Percentiles rank a stretch among this genome's conserved stretches.
Evolutionary conservation across 2,329 filamentous ascomycete genomes (phyloP).

Genomic region (Pezicula radicicola): DNA sequence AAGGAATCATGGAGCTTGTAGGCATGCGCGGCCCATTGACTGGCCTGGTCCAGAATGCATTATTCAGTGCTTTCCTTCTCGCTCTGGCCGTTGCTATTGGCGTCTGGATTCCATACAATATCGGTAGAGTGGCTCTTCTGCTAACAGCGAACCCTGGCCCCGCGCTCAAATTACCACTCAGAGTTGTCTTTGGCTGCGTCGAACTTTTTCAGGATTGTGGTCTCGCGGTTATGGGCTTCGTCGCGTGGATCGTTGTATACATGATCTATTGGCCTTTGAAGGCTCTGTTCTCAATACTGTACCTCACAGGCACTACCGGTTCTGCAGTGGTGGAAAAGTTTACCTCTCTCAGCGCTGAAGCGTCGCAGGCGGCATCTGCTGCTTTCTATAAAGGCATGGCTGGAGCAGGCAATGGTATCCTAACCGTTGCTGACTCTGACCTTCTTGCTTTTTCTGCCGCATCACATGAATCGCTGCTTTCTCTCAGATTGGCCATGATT

Average conservation of each 20-base stretch:
- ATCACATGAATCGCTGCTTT: conserved; percentile 67
- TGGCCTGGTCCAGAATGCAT: conserved; percentile 87
- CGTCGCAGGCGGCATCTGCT: conserved; percentile 20
- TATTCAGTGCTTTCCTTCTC: conserved; percentile 90
- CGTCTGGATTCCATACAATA: conserved; percentile 88
- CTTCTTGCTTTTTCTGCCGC: conserved; percentile 74
- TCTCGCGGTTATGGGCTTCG: conserved; percentile 60
- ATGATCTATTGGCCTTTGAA: conserved; percentile 14
- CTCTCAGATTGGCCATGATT: conserved; percentile 52
- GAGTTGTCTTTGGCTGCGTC: conserved; percentile 68
- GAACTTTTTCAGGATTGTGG: conserved; percentile 75
- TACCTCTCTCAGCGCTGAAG: conserved; percentile 4
- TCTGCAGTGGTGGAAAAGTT: not conserved
- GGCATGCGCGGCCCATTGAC: conserved; percentile 93
- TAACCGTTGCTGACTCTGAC: conserved; percentile 46
- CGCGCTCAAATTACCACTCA: conserved; percentile 67
- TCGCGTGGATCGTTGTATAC: conserved; percentile 33
- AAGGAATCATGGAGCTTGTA: conserved; percentile 92
- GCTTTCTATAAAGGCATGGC: conserved; percentile 40
- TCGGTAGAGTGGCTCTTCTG: conserved; percentile 81
- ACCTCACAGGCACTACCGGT: conserved; percentile 3
- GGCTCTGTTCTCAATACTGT: conserved; percentile 11
- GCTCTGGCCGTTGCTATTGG: conserved; percentile 81
- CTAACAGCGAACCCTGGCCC: conserved; percentile 73
- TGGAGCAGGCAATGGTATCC: conserved; percentile 47